Conservation (phyloP, 108 stramenopile species). For the Cylindrotheca fusiformis region DNA sequence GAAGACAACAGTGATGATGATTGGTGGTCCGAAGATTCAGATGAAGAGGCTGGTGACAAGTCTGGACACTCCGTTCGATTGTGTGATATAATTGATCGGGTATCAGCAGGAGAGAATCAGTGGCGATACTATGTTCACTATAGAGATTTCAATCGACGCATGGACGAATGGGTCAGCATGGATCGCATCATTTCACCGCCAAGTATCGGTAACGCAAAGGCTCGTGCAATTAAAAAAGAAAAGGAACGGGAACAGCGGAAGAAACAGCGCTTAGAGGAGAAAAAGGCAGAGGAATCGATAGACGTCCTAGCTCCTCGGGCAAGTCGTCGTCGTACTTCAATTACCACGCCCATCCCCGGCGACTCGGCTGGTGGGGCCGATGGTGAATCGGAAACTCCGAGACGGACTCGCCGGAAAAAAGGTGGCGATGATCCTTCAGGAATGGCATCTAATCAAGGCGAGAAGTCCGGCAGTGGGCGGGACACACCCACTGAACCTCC, state of each 20-base stretch:
- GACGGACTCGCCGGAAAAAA: conserved; percentile 25
- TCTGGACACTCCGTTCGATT: conserved; percentile 43
- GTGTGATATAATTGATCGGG: conserved; percentile 85
- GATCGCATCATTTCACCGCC: conserved; percentile 81
- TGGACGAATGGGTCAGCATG: conserved; percentile 96
- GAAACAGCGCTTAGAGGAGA: conserved; percentile 35
- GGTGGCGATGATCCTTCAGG: conserved; percentile 10
- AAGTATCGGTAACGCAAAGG: conserved; percentile 79
- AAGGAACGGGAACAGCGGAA: conserved; percentile 47
- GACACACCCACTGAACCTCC: conserved; percentile 1
- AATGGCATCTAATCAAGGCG: conserved; percentile 9
- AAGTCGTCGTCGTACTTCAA: conserved; percentile 38
- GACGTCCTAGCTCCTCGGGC: conserved; percentile 36
- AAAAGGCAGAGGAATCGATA: conserved; percentile 31
- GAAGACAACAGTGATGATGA: conserved; percentile 24
- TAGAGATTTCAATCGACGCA: conserved; percentile 94
- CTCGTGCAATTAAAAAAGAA: conserved; percentile 66
- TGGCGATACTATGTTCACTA: conserved; percentile 98
- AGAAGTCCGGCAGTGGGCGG: conserved; percentile 6
- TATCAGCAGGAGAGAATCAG: conserved; percentile 18
- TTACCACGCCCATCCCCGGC: neutral
- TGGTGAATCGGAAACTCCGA: conserved; percentile 2
- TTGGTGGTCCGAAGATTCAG: conserved; percentile 34
- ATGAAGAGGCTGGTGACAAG: conserved; percentile 19
- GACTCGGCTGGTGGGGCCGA: conserved; percentile 1